These are phyloP conservation scores for Macrocybe gigantea DNA, from an alignment of 768 basidiomycete species.

Conservation along the genomic window DNA sequence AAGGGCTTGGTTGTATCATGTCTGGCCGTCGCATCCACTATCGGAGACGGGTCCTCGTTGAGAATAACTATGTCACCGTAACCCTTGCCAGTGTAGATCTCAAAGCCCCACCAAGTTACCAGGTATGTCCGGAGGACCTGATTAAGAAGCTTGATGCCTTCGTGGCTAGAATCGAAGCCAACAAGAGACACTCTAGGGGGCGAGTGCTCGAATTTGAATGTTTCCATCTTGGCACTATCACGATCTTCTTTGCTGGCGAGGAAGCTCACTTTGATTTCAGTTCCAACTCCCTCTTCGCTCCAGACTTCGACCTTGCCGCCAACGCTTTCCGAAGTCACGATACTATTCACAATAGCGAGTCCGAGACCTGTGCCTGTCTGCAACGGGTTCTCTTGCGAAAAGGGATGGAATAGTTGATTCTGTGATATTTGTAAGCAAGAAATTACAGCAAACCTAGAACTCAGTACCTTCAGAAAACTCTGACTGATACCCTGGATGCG, in stretches of 20 bases:
- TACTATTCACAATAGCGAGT: constrained; percentile 92
- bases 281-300: constrained; percentile 87
- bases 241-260: constrained; percentile 53
- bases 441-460: constrained; percentile 1
- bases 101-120: constrained; percentile 72
- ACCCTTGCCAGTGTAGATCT: constrained; percentile 30
- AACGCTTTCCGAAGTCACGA: constrained; percentile 79
- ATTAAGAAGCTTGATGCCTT: constrained; percentile 63
- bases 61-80: constrained; percentile 71
- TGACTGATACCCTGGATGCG: constrained; percentile 70
- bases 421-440: constrained; percentile 18
- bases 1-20: constrained; percentile 60
- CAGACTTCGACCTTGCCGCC: constrained; percentile 91
- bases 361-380: constrained; percentile 93
- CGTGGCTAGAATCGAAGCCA: constrained; percentile 62
- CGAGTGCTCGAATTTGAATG: constrained; percentile 23
- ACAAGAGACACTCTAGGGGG: constrained; percentile 37
- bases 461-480: constrained; percentile 76
- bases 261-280: constrained; percentile 86
- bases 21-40: constrained; percentile 51
- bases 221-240: constrained; percentile 33
- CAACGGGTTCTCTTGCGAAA: constrained; percentile 93
- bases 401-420: constrained; percentile 96
- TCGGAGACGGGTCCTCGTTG: constrained; percentile 66
- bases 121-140: constrained; percentile 63